Percentiles rank a stretch among this genome's conserved stretches.
Evolutionary conservation across 2,329 filamentous ascomycete genomes (phyloP).

Genomic region (Macrophomina pseudophaseolina): DNA sequence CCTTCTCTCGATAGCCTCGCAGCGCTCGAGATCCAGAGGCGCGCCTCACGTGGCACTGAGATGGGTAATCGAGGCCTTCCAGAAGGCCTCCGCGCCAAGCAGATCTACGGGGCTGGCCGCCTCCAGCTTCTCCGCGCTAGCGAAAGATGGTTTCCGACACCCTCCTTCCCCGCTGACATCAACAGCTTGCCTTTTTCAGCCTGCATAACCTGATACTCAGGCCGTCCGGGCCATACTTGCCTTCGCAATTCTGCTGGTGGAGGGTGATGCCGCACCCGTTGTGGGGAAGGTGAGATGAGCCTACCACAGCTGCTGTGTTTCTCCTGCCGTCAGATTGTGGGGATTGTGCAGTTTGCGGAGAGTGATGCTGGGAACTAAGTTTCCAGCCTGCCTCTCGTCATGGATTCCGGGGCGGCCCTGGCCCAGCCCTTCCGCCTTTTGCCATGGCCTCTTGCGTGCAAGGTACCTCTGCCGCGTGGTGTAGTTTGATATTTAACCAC

Average conservation of each 20-base stretch:
- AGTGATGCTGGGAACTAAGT: constrained; percentile 23
- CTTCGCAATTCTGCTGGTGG: background rate
- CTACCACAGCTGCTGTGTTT: constrained; percentile 15
- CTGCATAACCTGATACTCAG: constrained; percentile 24
- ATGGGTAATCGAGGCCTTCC: constrained; percentile 15
- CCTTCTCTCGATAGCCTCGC: background rate
- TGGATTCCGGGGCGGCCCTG: constrained; percentile 25
- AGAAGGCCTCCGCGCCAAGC: constrained; percentile 9
- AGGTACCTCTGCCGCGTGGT: constrained; percentile 4
- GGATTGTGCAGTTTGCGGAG: constrained; percentile 16
- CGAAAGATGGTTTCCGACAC: constrained; percentile 27
- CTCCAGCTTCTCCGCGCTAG: constrained; percentile 22
- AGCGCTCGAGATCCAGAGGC: background rate
- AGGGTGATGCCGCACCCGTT: background rate
- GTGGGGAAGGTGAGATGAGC: constrained; percentile 1
- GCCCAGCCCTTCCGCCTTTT: constrained; percentile 8
- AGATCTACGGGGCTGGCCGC: constrained; percentile 3
- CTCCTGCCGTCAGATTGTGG: constrained; percentile 22
- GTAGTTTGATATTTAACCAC: constrained; percentile 26
- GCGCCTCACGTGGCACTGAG: background rate
- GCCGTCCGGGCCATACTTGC: constrained; percentile 12
- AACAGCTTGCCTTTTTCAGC: constrained; percentile 17
- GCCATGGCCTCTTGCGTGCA: constrained; percentile 3
- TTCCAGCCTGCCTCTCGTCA: constrained; percentile 25
- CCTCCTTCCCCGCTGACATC: constrained; percentile 26